Percentiles rank a stretch among this genome's conserved stretches.
phyloP scores from a whole-genome alignment of 345 rosid species.

The Aethionema arabicum region DNA sequence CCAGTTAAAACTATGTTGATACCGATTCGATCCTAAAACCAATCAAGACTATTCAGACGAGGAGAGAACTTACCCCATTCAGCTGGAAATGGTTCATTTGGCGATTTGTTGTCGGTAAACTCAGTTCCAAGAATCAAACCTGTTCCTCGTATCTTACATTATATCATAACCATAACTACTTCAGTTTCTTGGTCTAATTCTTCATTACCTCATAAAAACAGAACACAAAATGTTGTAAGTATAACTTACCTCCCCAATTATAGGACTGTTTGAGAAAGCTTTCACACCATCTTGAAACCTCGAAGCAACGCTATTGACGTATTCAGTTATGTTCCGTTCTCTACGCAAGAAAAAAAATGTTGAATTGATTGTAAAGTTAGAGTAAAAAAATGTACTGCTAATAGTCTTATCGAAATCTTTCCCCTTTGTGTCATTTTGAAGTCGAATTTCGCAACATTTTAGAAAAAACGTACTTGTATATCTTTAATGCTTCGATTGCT shows the following conservation, averaged over 20 bases:
- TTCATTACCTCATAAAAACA: background rate
- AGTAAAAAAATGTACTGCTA: no score
- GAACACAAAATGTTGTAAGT: background rate
- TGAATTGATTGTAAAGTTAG: no score
- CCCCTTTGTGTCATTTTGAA: no score
- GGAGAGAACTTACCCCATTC: slow-evolving; percentile 76
- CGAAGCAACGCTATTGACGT: slow-evolving; percentile 55
- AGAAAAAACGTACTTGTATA: slow-evolving; percentile 54
- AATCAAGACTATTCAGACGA: no score
- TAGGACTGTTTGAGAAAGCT: slow-evolving; percentile 78
- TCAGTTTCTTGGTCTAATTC: slow-evolving; percentile 3
- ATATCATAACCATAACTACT: slow-evolving; percentile 18
- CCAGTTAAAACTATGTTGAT: no score
- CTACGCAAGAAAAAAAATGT: slow-evolving; percentile 30
- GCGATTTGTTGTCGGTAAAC: slow-evolving; percentile 83
- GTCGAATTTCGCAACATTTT: no score
- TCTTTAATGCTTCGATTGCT: slow-evolving; percentile 70
- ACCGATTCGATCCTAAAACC: no score
- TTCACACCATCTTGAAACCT: slow-evolving; percentile 87
- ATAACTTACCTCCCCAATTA: slow-evolving; percentile 73
- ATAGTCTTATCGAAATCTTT: no score
- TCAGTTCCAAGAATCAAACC: slow-evolving; percentile 97
- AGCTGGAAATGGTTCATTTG: slow-evolving; percentile 79
- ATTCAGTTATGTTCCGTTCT: slow-evolving; percentile 72
- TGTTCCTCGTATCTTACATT: slow-evolving; percentile 74